phyloP scores from a whole-genome alignment of 148 eudicot species.

The Vaccinium myrtillus region DNA sequence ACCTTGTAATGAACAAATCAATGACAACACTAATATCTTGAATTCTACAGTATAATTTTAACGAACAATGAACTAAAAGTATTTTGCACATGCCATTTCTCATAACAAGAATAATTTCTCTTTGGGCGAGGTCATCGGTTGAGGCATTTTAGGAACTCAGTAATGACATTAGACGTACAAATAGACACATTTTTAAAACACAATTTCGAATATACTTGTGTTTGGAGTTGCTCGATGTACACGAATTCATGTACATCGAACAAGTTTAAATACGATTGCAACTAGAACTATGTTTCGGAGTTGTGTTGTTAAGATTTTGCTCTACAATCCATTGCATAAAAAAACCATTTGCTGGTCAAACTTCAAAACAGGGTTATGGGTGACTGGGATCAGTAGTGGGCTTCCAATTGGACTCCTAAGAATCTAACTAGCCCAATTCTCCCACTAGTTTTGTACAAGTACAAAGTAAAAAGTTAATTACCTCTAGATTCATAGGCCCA shows the following conservation, averaged over 20 bases:
- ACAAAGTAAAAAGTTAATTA: background rate
- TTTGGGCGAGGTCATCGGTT: background rate
- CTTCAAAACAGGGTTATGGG: background rate
- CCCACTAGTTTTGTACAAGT: background rate
- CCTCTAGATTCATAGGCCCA: background rate
- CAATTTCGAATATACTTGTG: background rate
- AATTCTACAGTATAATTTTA: no score
- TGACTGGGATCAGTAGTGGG: background rate
- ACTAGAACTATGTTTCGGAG: no score
- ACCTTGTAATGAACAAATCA: background rate
- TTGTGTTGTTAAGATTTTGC: no score
- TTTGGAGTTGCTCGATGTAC: background rate
- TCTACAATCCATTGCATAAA: no score
- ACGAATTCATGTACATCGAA: background rate
- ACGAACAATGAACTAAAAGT: no score
- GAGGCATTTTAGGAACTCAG: background rate
- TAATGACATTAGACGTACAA: background rate
- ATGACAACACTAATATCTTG: constrained; percentile 1
- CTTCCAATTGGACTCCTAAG: background rate
- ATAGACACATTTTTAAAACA: background rate
- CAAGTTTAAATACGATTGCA: no score
- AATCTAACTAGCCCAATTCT: background rate
- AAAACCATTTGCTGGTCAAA: background rate
- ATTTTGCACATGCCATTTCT: background rate
- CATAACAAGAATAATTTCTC: background rate